Conservation (phyloP, 352 stramenopile species). For the Pythium pectinolyticum region DNA sequence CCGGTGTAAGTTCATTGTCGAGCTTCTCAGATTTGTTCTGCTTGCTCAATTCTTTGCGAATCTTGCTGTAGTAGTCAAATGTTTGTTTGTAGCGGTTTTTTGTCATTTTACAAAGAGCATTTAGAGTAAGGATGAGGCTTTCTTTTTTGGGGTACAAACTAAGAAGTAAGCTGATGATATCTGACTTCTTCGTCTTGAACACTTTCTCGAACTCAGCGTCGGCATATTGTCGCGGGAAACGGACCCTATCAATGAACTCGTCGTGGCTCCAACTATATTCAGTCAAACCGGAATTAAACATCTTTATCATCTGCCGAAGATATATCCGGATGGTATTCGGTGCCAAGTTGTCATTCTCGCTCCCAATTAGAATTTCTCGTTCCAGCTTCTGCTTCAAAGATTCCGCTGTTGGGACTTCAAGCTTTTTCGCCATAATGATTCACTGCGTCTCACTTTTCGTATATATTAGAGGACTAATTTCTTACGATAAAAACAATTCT, state of each 20-base stretch:
- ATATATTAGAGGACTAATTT: no score
- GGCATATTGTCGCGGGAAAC: conserved; percentile 14
- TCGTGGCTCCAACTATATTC: conserved; percentile 12
- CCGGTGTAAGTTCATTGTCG: conserved; percentile 27
- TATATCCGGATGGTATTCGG: conserved; percentile 7
- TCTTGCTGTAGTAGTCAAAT: conserved; percentile 26
- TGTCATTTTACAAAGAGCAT: conserved; percentile 23
- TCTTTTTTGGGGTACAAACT: conserved; percentile 24
- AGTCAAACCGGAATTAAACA: conserved; percentile 11
- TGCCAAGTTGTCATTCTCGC: background rate
- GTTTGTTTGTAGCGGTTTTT: conserved; percentile 18
- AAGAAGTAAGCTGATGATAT: conserved; percentile 18
- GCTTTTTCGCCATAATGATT: no score
- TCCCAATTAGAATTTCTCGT: conserved; percentile 14
- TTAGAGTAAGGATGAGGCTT: conserved; percentile 24
- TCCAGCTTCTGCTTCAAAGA: conserved; percentile 6
- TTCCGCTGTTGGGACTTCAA: no score
- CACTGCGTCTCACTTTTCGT: no score
- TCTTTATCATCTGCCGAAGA: conserved; percentile 12
- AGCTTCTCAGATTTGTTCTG: conserved; percentile 29
- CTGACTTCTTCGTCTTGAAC: conserved; percentile 25
- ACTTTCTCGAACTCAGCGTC: conserved; percentile 18
- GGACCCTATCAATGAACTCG: conserved; percentile 20
- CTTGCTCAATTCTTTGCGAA: conserved; percentile 29
- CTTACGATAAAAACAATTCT: no score